A percentile compares a stretch with the other conserved stretches of the same genome.
Evolutionary conservation across 2,329 filamentous ascomycete genomes (phyloP).

Genomic region (Septoria linicola): DNA sequence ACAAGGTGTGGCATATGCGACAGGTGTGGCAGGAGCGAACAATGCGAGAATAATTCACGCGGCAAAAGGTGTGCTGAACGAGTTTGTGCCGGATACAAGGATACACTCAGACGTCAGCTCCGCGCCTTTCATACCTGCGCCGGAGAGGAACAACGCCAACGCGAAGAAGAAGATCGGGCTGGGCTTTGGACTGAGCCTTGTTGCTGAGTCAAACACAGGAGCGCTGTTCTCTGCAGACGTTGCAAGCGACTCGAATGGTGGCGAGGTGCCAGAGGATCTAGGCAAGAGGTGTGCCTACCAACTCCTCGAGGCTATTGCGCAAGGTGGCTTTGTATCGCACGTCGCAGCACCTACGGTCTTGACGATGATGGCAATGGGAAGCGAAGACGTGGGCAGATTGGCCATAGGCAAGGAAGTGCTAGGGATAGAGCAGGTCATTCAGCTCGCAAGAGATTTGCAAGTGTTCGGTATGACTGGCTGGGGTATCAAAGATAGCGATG

Average conservation of each 20-base stretch:
- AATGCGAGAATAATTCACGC: constrained; percentile 94
- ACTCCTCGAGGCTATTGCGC: constrained; percentile 75
- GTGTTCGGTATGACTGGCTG: constrained; percentile 89
- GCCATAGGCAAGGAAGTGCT: constrained; percentile 78
- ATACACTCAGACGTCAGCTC: constrained; percentile 70
- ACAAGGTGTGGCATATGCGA: constrained; percentile 88
- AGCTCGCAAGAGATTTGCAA: constrained; percentile 77
- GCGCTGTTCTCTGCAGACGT: constrained; percentile 87
- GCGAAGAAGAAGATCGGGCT: constrained; percentile 67
- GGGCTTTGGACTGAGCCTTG: constrained; percentile 85
- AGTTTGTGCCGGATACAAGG: constrained; percentile 83
- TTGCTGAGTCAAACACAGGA: constrained; percentile 87
- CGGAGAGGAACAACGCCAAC: constrained; percentile 63
- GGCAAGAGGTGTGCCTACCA: constrained; percentile 86
- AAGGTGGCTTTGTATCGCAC: constrained; percentile 76
- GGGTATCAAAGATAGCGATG: constrained; percentile 73
- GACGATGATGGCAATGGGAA: constrained; percentile 95
- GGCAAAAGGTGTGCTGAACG: constrained; percentile 82
- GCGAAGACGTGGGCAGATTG: constrained; percentile 87
- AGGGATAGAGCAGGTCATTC: constrained; percentile 75
- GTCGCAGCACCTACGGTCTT: constrained; percentile 73
- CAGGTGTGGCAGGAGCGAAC: constrained; percentile 86
- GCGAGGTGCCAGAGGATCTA: constrained; percentile 83
- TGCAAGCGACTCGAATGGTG: constrained; percentile 70
- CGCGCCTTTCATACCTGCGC: constrained; percentile 62